Base-by-base conservation (phyloP, 208 protist species). In the Acanthamoeba culbertsoni region DNA sequence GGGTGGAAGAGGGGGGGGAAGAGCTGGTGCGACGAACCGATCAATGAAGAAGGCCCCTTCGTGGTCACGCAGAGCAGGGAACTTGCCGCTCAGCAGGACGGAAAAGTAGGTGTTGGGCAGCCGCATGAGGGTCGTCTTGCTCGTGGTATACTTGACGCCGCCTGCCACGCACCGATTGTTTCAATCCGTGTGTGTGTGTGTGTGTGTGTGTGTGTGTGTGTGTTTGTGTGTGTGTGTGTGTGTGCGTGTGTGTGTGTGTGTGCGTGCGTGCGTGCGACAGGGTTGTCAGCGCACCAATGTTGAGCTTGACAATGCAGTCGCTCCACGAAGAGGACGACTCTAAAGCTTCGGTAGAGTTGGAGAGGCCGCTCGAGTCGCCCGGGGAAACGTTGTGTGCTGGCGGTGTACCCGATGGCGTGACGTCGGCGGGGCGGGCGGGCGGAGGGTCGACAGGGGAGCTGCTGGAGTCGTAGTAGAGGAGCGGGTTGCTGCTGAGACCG, bases 11-110 rank as follows among this genome's bases (percentile, higher is more conserved):
- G 55, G 20, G 20, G 5, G 55, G 55, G 5, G 55, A n/a, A 26
- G 5, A n/a, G 55, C 5, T 7, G 5, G 55, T 14, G 5, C 23
- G 23, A 23, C 63, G 63, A 6, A 40, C 63, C 63, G 8, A 40
- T 86, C 75, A 28, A 86, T 86, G 33, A 86, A 86, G 75, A 59
- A 55, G 46, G 75, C 75, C 26, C 75, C 75, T 2, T 86, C 75
- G 14, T 55, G 3, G 33, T 86, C 75, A 8, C n/a, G 26, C 6
- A 86, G 16, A n/a, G 75, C 45, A 2, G 45, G 40, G 46, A 86
- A 86, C n/a, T 86, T 86, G 46, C 46, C 75, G n/a, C 75, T 57
- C 2, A 86, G 40, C 12, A 86, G 46, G 6, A 86, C 46, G 7
- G 45, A 33, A 55, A 86, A 86, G 45, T 86, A 86, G 14, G 75